Conservation (phyloP, 2,329 filamentous ascomycete genomes). For the Paecilomyces sp. region DNA sequence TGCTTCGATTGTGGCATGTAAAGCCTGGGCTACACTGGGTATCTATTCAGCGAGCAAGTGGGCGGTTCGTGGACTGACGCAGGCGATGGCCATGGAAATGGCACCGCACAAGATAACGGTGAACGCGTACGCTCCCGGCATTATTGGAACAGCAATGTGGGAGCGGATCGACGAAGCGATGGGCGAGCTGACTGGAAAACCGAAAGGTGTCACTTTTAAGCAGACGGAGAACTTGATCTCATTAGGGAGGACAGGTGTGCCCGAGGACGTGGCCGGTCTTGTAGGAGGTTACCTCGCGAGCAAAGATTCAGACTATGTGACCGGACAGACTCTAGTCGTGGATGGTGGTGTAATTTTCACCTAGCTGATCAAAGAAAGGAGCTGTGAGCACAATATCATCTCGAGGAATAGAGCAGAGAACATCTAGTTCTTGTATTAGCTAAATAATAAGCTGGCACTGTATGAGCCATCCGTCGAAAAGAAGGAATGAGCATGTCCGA, state of each 20-base stretch:
- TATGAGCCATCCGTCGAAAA: too few species aligned
- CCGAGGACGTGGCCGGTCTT: constrained; percentile 56
- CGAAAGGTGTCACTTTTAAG: constrained; percentile 49
- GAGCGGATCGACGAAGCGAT: constrained; percentile 58
- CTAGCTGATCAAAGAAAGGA: background rate
- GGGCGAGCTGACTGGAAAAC: constrained; percentile 43
- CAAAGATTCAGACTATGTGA: constrained; percentile 56
- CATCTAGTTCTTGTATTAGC: too few species aligned
- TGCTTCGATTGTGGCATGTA: constrained; percentile 53
- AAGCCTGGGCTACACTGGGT: constrained; percentile 50
- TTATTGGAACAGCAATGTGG: constrained; percentile 63
- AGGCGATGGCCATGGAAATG: constrained; percentile 61
- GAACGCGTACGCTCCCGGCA: constrained; percentile 61
- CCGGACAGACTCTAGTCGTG: constrained; percentile 58
- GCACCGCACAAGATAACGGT: constrained; percentile 58
- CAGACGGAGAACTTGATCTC: constrained; percentile 49
- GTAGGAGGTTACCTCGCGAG: constrained; percentile 54
- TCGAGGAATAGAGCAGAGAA: background rate
- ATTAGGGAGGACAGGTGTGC: constrained; percentile 50
- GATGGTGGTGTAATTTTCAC: constrained; percentile 52
- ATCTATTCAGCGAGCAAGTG: constrained; percentile 61
- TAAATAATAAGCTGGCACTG: too few species aligned
- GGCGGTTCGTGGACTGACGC: constrained; percentile 59
- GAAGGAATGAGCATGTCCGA: too few species aligned
- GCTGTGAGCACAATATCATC: too few species aligned